Base-by-base conservation (phyloP, 305 asterid genomes). In the Fraxinus sp. region DNA sequence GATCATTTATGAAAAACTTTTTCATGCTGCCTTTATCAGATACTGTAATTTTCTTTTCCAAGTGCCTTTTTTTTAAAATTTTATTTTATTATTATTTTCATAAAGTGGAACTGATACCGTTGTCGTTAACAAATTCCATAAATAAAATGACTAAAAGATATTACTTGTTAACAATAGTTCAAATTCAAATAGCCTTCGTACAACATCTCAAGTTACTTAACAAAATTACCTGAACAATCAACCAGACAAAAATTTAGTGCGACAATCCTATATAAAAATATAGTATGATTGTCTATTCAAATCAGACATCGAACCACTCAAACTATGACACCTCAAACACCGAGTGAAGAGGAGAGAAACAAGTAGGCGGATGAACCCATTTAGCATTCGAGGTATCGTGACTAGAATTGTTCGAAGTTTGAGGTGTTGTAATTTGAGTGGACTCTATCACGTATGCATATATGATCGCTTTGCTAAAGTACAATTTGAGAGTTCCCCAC, bases 1-100 rank as follows among this genome's bases (percentile, higher is more conserved):
- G 55, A 74, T 52, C 57, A 79, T 81, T 41, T 57, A 59, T 18
- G 70, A 28, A 59, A 77, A 62, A 37, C 64, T 33, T 73, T 75
- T 75, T 57, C 81, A n/a, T 52, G 64, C 64, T 52, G 24, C 64
- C 22, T 4, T 3, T 7, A 52, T 52, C 64, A 5, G 64, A 16
- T 52, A 16, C 64, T 52, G 62, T 52, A 52, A 16, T 16, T 52
- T 52, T 16, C 22, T 4, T 52, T 52, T 16, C 62, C 8, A 52
- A 14, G 62, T 52, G 62, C 62, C 1, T 9, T 41, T 9, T 41
- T 41, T 41, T 5, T 36, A 4, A 4, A 35, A 35, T 33, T 33
- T 33, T 4, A 4, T 33, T 5, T 35, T 0, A 35, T 35, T 35
- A 35, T 35, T 35, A 35, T 35, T 35, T 49, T 4, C 62, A 4